Percentiles rank a stretch among this genome's conserved stretches.
Evolutionary conservation across 306 rosid species (phyloP).

Genomic region (Vachellia collinsii): DNA sequence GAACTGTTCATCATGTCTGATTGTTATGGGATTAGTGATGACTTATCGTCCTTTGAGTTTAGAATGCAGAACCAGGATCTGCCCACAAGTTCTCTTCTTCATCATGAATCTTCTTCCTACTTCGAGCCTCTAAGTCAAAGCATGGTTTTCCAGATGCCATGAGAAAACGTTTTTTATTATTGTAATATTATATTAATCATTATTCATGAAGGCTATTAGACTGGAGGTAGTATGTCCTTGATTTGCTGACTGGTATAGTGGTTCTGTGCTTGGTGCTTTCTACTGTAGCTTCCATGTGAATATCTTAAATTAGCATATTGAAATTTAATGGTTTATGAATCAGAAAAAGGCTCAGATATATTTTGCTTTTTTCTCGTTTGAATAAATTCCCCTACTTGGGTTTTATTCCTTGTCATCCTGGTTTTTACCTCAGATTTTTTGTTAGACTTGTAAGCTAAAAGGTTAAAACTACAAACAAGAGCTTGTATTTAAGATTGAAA

Average conservation of each 20-base stretch:
- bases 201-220: slow-evolving; percentile 30
- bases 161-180: background rate
- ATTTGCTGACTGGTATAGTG: slow-evolving; percentile 38
- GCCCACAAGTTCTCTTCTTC: background rate
- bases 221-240: slow-evolving; percentile 26
- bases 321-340: slow-evolving; percentile 41
- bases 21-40: background rate
- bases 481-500: too few species aligned
- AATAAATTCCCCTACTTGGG: background rate
- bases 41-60: background rate
- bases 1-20: background rate
- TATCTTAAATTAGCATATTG: slow-evolving; percentile 51
- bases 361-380: slow-evolving; percentile 24
- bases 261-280: slow-evolving; percentile 39
- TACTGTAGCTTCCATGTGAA: slow-evolving; percentile 57
- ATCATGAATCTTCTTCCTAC: slow-evolving; percentile 15
- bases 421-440: background rate
- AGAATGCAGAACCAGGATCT: background rate
- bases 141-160: slow-evolving; percentile 12
- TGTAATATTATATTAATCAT: slow-evolving; percentile 17
- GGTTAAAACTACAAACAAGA: too few species aligned
- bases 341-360: slow-evolving; percentile 41
- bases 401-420: background rate
- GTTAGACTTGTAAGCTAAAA: background rate
- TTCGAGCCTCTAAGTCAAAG: background rate